Evolutionary conservation across 1,139 yeast genomes (phyloP), one percentile per base, ranked within the genome.

Genomic region (Hanseniaspora uvarum): DNA sequence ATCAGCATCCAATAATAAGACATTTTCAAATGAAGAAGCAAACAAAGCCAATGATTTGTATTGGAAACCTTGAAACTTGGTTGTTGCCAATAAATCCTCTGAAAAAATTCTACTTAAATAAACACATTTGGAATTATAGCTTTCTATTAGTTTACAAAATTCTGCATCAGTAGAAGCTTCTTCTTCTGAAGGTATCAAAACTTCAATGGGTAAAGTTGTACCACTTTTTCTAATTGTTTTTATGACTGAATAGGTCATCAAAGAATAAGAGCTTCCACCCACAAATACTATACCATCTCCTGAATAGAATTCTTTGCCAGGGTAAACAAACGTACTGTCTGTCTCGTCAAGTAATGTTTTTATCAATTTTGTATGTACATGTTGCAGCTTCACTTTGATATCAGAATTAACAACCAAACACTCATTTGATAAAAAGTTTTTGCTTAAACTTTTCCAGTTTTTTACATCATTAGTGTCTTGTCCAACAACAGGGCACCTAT

Each of bases 271-370:
- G 2, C 89, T 92, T 44, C 94, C 94, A 19, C 92, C 92, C 37
- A 84, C 89, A 62, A 79, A 82, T 1, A 86, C 95, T 40, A 86
- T 79, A 30, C 95, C 95, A 56, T 79, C 73, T 0, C 89, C 89
- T n/a, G 69, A 63, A 63, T 78, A 80, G 1, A 77, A 62, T 1
- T 72, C 69, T 31, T 68, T 65, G 0, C 87, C 65, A 41, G 63
- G 53, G 26, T 50, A 50, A 6, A 6, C 11, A 43, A 50, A 50
- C n/a, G 47, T 41, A 12, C 18, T 11, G 28, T 50, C 48, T 28
- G n/a, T 11, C 5, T 43, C 36, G 0, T 21, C 18, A 8, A 11
- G 1, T 8, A 50, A n/a, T 6, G 31, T 19, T 2, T 38, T 16
- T 24, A 50, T 31, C 8, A 50, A 21, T 8, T 23, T n/a, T 19